Percentiles rank a stretch among this genome's conserved stretches.
Evolutionary conservation across 805 yeast genomes (phyloP).

Genomic region (Pichia exigua): DNA sequence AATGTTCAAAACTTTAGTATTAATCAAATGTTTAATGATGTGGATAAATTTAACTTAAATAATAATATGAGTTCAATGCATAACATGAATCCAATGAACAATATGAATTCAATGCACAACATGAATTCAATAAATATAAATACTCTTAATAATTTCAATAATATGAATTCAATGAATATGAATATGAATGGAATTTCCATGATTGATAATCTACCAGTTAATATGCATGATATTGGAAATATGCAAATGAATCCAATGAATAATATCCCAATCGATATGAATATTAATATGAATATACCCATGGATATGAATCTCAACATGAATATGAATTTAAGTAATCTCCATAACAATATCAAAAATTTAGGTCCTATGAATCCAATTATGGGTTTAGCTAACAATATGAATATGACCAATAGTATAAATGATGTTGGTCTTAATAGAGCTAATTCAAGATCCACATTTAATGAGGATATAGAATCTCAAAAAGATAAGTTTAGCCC

Average conservation of each 20-base stretch:
- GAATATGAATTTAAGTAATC: background rate
- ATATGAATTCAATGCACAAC: background rate
- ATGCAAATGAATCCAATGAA: conserved; percentile 1
- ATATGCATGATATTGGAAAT: conserved; percentile 3
- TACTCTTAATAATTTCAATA: background rate
- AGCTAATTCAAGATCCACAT: background rate
- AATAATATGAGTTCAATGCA: background rate
- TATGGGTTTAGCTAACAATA: conserved; percentile 1
- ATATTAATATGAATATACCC: conserved; percentile 3
- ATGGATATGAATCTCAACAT: background rate
- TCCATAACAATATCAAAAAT: background rate
- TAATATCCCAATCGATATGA: background rate
- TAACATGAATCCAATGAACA: background rate
- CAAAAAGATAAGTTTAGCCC: background rate
- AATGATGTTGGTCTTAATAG: background rate
- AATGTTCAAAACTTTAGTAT: background rate
- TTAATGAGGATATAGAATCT: background rate
- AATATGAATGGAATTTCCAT: background rate
- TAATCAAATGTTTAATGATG: background rate
- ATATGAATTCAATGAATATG: background rate
- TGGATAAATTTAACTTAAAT: background rate
- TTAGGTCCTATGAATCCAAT: background rate
- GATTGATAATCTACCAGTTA: background rate
- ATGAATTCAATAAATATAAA: background rate
- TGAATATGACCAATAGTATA: background rate